Evolutionary conservation across 164 flowering plant genomes (phyloP).

Genomic region (Malania oleifera): DNA sequence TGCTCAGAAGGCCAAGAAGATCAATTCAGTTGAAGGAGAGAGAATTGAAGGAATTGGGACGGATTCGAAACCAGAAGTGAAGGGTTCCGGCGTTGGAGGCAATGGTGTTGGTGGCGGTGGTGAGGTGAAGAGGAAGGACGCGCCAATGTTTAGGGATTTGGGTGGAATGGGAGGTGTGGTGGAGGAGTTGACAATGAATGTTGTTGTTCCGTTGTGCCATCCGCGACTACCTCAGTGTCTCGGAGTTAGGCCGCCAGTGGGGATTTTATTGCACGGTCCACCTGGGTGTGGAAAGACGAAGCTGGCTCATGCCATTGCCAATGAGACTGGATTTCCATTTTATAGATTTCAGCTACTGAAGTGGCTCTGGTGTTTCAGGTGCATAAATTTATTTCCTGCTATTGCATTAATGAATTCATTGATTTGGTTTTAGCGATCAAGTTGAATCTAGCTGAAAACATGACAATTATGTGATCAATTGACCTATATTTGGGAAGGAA

Average conservation of each 20-base stretch:
- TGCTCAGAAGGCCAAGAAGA: constrained; percentile 24
- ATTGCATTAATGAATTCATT: no score
- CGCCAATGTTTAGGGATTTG: constrained; percentile 73
- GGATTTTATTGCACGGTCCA: constrained; percentile 84
- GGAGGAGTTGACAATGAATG: constrained; percentile 73
- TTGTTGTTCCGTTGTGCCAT: constrained; percentile 64
- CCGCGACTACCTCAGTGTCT: constrained; percentile 53
- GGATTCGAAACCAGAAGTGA: no score
- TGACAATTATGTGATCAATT: no score
- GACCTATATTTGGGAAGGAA: no score
- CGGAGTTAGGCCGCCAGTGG: constrained; percentile 75
- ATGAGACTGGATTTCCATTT: constrained; percentile 83
- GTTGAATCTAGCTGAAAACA: no score
- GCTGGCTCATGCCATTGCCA: constrained; percentile 93
- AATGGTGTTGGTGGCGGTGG: constrained; percentile 1
- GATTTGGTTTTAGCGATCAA: no score
- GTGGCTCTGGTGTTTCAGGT: constrained; percentile 94
- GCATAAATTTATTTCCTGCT: no score
- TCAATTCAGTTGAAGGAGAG: constrained; percentile 14
- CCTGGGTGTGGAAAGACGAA: constrained; percentile 99
- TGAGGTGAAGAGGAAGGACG: constrained; percentile 30
- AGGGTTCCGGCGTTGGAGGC: constrained; percentile 10
- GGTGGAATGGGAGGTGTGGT: constrained; percentile 69
- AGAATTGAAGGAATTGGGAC: constrained; percentile 5
- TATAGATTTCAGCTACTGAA: constrained; percentile 86